Conservation (phyloP, 164 flowering plant species). For the Brasenia schreberi region DNA sequence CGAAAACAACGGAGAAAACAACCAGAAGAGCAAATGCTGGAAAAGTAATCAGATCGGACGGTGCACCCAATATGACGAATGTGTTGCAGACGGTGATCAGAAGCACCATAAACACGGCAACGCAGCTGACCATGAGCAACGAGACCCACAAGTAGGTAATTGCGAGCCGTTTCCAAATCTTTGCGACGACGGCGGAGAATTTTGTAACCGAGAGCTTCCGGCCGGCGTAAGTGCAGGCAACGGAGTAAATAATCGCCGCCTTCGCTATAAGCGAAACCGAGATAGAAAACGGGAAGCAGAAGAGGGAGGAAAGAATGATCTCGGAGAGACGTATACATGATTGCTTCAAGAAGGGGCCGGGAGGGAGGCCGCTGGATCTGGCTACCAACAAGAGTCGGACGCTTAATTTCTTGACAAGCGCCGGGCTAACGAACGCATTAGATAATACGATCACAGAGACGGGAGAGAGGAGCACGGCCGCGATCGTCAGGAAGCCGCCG, state of each 20-base stretch:
- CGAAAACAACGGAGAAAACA: conserved; percentile 60
- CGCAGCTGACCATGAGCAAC: conserved; percentile 40
- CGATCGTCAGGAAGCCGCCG: conserved; percentile 40
- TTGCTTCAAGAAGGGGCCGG: conserved; percentile 41
- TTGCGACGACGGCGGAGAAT: conserved; percentile 29
- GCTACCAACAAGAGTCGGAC: conserved; percentile 52
- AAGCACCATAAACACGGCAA: conserved; percentile 47
- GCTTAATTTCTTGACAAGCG: conserved; percentile 40
- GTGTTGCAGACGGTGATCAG: conserved; percentile 48
- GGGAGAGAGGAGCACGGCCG: conserved; percentile 68
- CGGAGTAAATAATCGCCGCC: conserved; percentile 70
- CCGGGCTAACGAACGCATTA: conserved; percentile 55
- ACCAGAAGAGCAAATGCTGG: conserved; percentile 50
- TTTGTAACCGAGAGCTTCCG: conserved; percentile 34
- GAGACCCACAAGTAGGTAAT: conserved; percentile 63
- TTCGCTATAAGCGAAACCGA: conserved; percentile 62
- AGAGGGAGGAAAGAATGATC: conserved; percentile 35
- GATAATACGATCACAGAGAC: conserved; percentile 58
- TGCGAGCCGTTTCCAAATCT: conserved; percentile 65
- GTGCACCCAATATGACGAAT: conserved; percentile 33
- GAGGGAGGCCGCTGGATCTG: conserved; percentile 62
- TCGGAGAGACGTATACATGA: conserved; percentile 63
- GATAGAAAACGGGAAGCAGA: conserved; percentile 67
- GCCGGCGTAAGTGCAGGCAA: conserved; percentile 70
- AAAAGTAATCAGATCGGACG: conserved; percentile 38